These are phyloP conservation scores for Penicillium sp. DNA, from an alignment of 2,329 filamentous ascomycete genomes.

Conservation along the genomic window DNA sequence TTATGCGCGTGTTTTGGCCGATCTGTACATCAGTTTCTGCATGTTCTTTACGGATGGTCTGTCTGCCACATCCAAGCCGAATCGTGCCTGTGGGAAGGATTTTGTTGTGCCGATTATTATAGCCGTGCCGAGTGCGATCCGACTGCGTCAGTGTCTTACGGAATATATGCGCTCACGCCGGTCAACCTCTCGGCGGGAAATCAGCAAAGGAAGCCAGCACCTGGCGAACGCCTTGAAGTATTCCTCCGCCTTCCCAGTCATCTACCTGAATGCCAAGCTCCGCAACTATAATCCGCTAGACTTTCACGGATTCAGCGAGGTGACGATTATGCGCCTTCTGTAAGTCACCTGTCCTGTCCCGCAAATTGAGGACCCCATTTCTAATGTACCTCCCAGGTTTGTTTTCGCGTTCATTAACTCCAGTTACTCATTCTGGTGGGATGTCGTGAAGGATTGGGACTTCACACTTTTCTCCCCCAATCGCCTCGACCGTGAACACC, in stretches of 20 bases:
- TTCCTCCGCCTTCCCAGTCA: slow-evolving; percentile 88
- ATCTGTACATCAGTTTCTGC: slow-evolving; percentile 85
- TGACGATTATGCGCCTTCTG: slow-evolving; percentile 60
- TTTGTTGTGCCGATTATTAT: slow-evolving; percentile 84
- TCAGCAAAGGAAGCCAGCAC: slow-evolving; percentile 80
- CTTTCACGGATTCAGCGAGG: slow-evolving; percentile 56
- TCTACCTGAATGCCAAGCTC: slow-evolving; percentile 76
- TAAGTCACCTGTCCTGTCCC: slow-evolving; percentile 33
- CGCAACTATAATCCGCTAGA: slow-evolving; percentile 61
- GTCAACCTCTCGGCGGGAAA: slow-evolving; percentile 48
- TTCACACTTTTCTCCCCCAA: slow-evolving; percentile 73
- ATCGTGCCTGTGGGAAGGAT: slow-evolving; percentile 78
- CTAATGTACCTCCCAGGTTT: slow-evolving; percentile 59
- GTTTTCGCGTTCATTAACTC: slow-evolving; percentile 79
- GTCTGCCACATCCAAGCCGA: slow-evolving; percentile 77
- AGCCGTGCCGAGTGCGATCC: slow-evolving; percentile 79
- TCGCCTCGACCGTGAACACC: slow-evolving; percentile 66
- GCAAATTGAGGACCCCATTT: not conserved
- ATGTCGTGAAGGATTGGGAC: slow-evolving; percentile 96
- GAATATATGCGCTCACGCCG: slow-evolving; percentile 76
- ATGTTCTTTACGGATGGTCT: slow-evolving; percentile 79
- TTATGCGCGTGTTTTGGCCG: slow-evolving; percentile 88
- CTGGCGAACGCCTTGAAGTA: slow-evolving; percentile 95
- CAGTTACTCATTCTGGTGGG: slow-evolving; percentile 98
- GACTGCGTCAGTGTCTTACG: slow-evolving; percentile 86